These are phyloP conservation scores for Pseudoscleropodium purum DNA, from an alignment of 225 moss, liverwort and hornwort species.

Conservation along the genomic window DNA sequence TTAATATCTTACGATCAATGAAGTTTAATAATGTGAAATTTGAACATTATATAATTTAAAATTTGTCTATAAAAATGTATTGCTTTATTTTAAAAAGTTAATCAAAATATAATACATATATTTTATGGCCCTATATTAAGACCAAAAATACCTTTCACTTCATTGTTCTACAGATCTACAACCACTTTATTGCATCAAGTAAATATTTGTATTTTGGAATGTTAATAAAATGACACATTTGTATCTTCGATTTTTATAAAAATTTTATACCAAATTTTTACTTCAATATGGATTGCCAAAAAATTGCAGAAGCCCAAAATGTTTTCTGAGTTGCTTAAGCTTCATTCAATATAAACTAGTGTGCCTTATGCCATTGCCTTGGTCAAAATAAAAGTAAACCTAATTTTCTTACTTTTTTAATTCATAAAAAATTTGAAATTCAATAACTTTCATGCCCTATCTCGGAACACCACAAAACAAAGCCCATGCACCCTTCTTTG, in stretches of 20 bases:
- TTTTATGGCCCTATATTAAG: not conserved
- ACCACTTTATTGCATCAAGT: not conserved
- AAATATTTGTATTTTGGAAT: not conserved
- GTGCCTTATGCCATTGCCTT: too few relatives aligned
- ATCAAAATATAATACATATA: too few relatives aligned
- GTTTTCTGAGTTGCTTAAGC: rapidly evolving
- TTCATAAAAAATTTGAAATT: too few relatives aligned
- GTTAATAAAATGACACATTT: not conserved
- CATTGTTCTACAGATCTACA: not conserved
- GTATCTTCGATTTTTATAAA: not conserved
- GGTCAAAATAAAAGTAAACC: too few relatives aligned
- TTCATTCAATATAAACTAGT: not conserved
- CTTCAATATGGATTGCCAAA: not conserved
- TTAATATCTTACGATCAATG: not conserved
- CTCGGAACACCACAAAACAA: too few relatives aligned
- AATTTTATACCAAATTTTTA: not conserved
- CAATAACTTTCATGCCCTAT: too few relatives aligned
- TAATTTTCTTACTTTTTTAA: too few relatives aligned
- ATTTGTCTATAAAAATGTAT: not conserved
- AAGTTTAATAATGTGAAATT: not conserved
- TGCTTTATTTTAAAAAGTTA: not conserved
- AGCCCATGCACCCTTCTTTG: too few relatives aligned
- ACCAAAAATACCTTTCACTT: not conserved
- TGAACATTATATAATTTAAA: not conserved
- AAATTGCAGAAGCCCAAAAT: rapidly evolving